Conservation (phyloP, 1,139 yeast genomes). For the Protomyces inouyei region DNA sequence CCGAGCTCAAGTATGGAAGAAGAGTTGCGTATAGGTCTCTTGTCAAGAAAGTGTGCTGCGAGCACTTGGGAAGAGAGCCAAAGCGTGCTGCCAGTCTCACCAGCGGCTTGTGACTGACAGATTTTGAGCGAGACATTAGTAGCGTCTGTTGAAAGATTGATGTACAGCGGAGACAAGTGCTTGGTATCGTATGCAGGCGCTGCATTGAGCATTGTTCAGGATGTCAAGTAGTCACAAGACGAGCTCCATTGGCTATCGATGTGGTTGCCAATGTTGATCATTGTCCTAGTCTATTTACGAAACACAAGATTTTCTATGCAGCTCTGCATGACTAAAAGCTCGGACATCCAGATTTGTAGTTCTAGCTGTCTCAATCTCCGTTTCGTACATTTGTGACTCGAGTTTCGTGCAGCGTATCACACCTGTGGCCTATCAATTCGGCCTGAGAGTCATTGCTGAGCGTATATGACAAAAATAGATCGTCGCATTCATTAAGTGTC, state of each 20-base stretch:
- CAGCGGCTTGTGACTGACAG: slow-evolving; percentile 1
- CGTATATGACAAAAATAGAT: too few species aligned
- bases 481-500: too few species aligned
- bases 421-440: too few species aligned
- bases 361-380: background rate
- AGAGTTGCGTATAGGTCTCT: background rate
- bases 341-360: background rate
- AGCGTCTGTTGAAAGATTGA: background rate
- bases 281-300: too few species aligned
- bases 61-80: slow-evolving; percentile 16
- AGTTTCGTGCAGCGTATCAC: too few species aligned
- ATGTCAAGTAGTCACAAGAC: too few species aligned
- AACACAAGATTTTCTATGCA: too few species aligned
- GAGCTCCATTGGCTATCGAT: too few species aligned
- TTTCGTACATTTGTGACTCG: too few species aligned
- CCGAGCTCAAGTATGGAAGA: slow-evolving; percentile 11
- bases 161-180: background rate
- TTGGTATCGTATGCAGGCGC: slow-evolving; percentile 18
- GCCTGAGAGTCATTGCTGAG: too few species aligned
- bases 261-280: background rate
- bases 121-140: background rate
- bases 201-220: background rate
- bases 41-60: slow-evolving; percentile 1
- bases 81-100: slow-evolving; percentile 23
- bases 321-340: too few species aligned